Evolutionary conservation across 768 basidiomycete species (phyloP).

Genomic region (Amanita fuliginea): DNA sequence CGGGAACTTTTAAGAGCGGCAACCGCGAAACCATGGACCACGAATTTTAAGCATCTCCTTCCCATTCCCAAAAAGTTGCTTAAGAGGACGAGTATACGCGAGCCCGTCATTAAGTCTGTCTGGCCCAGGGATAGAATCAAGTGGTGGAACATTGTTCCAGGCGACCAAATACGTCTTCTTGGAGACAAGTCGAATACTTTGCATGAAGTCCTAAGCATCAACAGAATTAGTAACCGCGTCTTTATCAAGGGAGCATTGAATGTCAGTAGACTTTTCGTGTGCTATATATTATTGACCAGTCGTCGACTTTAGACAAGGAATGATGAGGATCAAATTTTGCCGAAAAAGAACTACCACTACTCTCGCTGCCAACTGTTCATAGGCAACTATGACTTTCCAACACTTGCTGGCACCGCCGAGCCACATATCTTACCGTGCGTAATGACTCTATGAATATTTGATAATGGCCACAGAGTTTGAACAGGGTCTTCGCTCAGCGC

Average conservation of each 20-base stretch:
- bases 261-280: constrained; percentile 12
- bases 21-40: constrained; percentile 46
- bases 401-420: constrained; percentile 25
- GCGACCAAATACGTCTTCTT: constrained; percentile 63
- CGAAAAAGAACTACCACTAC: constrained; percentile 54
- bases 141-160: constrained; percentile 82
- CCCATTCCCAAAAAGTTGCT: constrained; percentile 47
- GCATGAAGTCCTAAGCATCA: constrained; percentile 64
- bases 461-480: constrained; percentile 4
- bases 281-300: not conserved
- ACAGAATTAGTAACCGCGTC: constrained; percentile 60
- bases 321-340: constrained; percentile 17
- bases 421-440: constrained; percentile 36
- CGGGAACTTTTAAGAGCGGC: constrained; percentile 33
- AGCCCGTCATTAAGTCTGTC: constrained; percentile 42
- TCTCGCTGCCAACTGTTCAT: constrained; percentile 73
- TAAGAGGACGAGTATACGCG: constrained; percentile 31
- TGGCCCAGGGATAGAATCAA: constrained; percentile 63
- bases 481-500: constrained; percentile 71
- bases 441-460: not conserved
- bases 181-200: constrained; percentile 51
- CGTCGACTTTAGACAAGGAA: constrained; percentile 10
- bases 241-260: constrained; percentile 37
- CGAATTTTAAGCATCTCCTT: constrained; percentile 54
- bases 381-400: constrained; percentile 51